Conservation (phyloP, 2,329 filamentous ascomycete species). For the Pseudocercospora ulei region DNA sequence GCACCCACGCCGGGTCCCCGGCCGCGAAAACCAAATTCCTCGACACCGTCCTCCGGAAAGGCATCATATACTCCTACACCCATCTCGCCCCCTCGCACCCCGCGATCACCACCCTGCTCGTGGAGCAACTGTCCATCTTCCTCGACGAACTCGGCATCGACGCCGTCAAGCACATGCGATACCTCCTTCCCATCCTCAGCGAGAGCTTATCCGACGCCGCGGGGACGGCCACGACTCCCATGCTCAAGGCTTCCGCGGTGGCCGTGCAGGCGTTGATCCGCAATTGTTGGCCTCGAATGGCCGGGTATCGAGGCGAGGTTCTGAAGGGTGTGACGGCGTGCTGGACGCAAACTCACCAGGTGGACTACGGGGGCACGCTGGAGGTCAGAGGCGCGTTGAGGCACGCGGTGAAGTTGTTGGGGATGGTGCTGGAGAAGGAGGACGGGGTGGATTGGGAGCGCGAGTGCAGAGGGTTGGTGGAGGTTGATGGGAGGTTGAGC, state of each 20-base stretch:
- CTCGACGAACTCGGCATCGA: constrained; percentile 52
- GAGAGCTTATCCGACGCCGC: constrained; percentile 62
- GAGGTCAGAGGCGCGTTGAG: constrained; percentile 8
- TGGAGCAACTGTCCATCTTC: constrained; percentile 44
- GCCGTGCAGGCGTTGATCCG: constrained; percentile 51
- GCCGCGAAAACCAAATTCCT: constrained; percentile 36
- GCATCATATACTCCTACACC: constrained; percentile 40
- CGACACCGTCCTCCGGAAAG: constrained; percentile 39
- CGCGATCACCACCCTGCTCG: constrained; percentile 49
- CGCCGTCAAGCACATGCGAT: constrained; percentile 58
- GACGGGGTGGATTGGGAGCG: constrained; percentile 27
- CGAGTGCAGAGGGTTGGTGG: constrained; percentile 25
- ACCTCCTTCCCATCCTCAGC: constrained; percentile 58
- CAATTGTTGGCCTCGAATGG: constrained; percentile 61
- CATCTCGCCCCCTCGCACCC: constrained; percentile 51
- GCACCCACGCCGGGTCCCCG: constrained; percentile 39
- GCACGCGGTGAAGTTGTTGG: constrained; percentile 26
- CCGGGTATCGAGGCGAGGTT: constrained; percentile 53
- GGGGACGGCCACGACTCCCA: constrained; percentile 53
- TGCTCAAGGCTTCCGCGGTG: constrained; percentile 47
- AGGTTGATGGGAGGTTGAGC: constrained; percentile 28
- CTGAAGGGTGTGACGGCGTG: constrained; percentile 47
- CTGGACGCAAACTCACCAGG: constrained; percentile 30
- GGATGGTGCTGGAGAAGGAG: constrained; percentile 21
- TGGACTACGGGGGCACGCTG: not conserved